A percentile compares a stretch with the other conserved stretches of the same genome.
Evolutionary conservation across 1,284 basidiomycete species (phyloP).

Genomic region (Athelia sp.): DNA sequence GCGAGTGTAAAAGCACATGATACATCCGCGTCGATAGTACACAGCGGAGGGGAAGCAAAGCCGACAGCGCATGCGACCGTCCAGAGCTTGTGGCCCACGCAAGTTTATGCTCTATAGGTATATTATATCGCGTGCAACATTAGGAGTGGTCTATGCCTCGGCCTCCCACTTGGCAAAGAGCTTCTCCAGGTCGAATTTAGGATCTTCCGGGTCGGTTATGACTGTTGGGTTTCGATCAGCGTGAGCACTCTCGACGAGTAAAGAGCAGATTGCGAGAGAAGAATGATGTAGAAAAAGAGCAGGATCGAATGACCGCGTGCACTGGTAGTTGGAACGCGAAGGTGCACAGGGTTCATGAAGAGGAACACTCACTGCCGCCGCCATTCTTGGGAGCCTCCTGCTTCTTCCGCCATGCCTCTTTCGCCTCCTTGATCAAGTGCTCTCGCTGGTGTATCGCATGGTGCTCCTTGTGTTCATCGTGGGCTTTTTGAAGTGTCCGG

Average conservation of each 20-base stretch:
- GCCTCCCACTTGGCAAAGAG: constrained; percentile 75
- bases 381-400: constrained; percentile 46
- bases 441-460: constrained; percentile 71
- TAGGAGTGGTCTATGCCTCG: constrained; percentile 33
- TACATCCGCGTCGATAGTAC: background rate
- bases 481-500: constrained; percentile 81
- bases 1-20: background rate
- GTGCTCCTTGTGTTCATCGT: constrained; percentile 68
- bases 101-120: constrained; percentile 18
- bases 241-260: too few relatives aligned
- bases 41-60: background rate
- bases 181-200: constrained; percentile 96
- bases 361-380: constrained; percentile 39
- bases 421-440: constrained; percentile 81
- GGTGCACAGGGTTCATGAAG: background rate
- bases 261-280: background rate
- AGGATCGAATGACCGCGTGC: background rate
- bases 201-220: constrained; percentile 90
- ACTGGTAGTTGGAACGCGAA: background rate
- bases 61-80: too few relatives aligned
- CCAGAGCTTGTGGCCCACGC: background rate
- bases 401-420: constrained; percentile 86
- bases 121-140: constrained; percentile 14
- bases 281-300: background rate
- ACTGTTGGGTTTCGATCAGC: constrained; percentile 40